These are phyloP conservation scores for Phytophthora tentaculata DNA, from an alignment of 352 stramenopile species.

Conservation along the genomic window DNA sequence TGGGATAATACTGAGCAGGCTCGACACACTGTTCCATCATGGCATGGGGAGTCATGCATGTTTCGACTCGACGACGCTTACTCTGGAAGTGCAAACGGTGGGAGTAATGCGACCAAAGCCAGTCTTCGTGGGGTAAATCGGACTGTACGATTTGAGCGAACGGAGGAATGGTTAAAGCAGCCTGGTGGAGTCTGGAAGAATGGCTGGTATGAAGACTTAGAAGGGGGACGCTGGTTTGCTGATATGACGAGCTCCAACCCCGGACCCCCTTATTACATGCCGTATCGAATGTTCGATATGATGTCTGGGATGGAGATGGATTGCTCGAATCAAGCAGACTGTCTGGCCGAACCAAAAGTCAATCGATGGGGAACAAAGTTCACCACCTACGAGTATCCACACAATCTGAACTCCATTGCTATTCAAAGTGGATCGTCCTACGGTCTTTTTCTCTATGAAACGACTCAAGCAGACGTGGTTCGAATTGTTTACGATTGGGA, in stretches of 20 bases:
- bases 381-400: slow-evolving; percentile 3
- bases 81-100: slow-evolving; percentile 3
- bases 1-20: slow-evolving; percentile 17
- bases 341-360: slow-evolving; percentile 7
- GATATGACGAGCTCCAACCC: slow-evolving; percentile 28
- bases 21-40: slow-evolving; percentile 14
- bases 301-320: slow-evolving; percentile 23
- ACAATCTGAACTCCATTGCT: slow-evolving; percentile 17
- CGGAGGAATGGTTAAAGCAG: slow-evolving; percentile 22
- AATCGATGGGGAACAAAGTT: slow-evolving; percentile 21
- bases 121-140: slow-evolving; percentile 20
- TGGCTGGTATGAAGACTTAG: slow-evolving; percentile 37
- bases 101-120: background rate
- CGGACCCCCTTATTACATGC: slow-evolving; percentile 23
- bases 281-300: slow-evolving; percentile 28
- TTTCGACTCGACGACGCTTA: slow-evolving; percentile 23
- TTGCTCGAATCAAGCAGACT: slow-evolving; percentile 19
- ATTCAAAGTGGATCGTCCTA: slow-evolving; percentile 28
- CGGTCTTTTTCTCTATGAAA: slow-evolving; percentile 38
- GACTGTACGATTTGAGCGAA: slow-evolving; percentile 19
- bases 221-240: slow-evolving; percentile 35
- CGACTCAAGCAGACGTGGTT: background rate
- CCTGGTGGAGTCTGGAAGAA: slow-evolving; percentile 22
- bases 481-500: slow-evolving; percentile 38
- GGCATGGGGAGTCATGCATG: slow-evolving; percentile 37